Evolutionary conservation across 345 rosid species (phyloP), one percentile per base, ranked within the genome.

Genomic region (Arabidopsis arenosa): DNA sequence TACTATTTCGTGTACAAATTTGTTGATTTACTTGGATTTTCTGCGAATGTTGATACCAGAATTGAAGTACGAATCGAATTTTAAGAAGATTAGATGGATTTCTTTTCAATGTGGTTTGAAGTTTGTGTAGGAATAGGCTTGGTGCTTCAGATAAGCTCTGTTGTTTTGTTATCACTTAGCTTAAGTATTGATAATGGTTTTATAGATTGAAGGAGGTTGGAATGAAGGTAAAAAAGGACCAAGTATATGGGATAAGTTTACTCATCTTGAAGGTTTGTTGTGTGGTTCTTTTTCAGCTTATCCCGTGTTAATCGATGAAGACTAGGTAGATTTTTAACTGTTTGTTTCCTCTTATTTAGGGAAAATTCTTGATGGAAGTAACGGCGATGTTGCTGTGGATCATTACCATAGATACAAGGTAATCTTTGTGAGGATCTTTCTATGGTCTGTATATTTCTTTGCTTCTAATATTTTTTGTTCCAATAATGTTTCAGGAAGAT

Each of bases 131-230:
- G 4, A 52, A 51, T 4, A 73, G 37, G 32, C 32, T 28, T 28
- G 32, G 32, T 28, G 26, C 65, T 54, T 68, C 37, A 44, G 1
- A 63, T 39, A 5, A 6, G 6, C 11, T 6, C 17, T 66, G 44
- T 30, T 66, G 51, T 40, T 32, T 58, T 4, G 54, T 13, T 9
- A 15, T 47, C 18, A 65, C 3, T 56, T 37, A 17, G 18, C 21
- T 56, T 56, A 11, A 66, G 60, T 53, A 4, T 17, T 70, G 57
- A 21, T 59, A 28, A 9, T 61, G 12, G 9, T 79, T 23, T 81
- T 74, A 21, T 78, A 91, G 98, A 87, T 93, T 75, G 98, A 93
- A 88, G 98, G 98, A 78, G 98, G 85, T 8, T 75, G 85, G 80
- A 74, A 75, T 40, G 98, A 88, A 57, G 98, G 93, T 26, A 86